Evolutionary conservation across 2,329 filamentous ascomycete species (phyloP), one percentile per base, ranked within the genome.

Genomic region (Cordyceps tenuipes): DNA sequence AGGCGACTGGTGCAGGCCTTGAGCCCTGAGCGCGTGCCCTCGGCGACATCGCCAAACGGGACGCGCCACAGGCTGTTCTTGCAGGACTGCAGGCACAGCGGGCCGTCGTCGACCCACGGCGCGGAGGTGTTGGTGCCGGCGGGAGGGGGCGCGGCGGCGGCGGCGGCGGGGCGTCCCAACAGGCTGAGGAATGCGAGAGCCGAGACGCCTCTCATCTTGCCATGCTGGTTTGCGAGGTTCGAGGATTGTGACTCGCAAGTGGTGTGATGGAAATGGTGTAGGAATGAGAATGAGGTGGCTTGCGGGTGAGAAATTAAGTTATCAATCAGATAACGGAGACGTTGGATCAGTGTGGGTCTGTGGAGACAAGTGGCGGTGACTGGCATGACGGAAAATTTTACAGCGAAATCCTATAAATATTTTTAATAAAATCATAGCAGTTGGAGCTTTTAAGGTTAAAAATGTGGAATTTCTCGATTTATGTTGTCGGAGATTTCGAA

Each of bases 41-140:
- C 73, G 3, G 65, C 62, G 47, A 65, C 63, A 52, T 75, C 73
- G 54, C 65, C 64, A 61, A 75, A 76, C n/a, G 64, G 66, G 19
- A 71, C 63, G 6, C 61, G 53, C 23, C 56, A 59, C 2, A 75
- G 66, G 26, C 68, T 62, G 39, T 66, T 66, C 17, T 67, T 60
- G 61, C 74, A 76, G 19, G 72, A 65, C 52, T 70, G 64, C 34
- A 69, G 72, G 63, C 73, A 75, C 21, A 60, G 36, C 19, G 57
- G 57, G 13, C 57, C 57, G 41, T 59, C 48, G 8, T 31, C 17
- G n/a, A 29, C 57, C 57, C 57, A 59, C 17, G 29, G 29, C 7
- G 48, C 48, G 1, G 57, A 59, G 39, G 26, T 47, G 49, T 59
- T 47, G 36, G 57, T 53, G 23, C 12, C 29, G 23, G 41, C 21